These are phyloP conservation scores for Myxozyma nipponensis DNA, from an alignment of 805 yeast genomes.

Conservation along the genomic window DNA sequence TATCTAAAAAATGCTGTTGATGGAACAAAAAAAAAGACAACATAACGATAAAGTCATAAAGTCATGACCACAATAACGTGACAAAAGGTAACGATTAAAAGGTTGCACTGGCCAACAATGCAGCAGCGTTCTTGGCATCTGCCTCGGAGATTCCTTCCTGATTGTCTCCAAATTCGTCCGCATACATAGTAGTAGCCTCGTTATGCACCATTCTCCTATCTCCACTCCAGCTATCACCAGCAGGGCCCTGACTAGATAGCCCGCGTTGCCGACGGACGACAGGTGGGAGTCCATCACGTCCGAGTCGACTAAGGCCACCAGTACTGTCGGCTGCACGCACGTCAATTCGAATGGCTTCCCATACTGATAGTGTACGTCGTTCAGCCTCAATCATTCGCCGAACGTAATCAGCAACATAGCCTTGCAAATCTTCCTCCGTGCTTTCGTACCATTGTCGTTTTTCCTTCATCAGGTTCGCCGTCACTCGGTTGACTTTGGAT, in stretches of 20 bases:
- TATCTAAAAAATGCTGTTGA: neutral
- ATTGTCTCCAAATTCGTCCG: conserved; percentile 24
- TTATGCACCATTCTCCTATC: conserved; percentile 45
- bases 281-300: conserved; percentile 43
- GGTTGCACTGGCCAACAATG: conserved; percentile 69
- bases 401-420: conserved; percentile 55
- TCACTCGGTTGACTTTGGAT: conserved; percentile 73
- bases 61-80: neutral
- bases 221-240: conserved; percentile 61
- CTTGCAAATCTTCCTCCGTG: conserved; percentile 54
- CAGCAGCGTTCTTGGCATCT: conserved; percentile 83
- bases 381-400: conserved; percentile 79
- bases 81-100: conserved; percentile 40
- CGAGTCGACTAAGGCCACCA: conserved; percentile 81
- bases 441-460: conserved; percentile 55
- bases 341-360: conserved; percentile 69
- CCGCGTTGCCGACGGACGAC: conserved; percentile 30
- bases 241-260: conserved; percentile 46
- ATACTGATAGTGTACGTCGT: conserved; percentile 66
- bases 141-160: conserved; percentile 41
- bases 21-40: neutral
- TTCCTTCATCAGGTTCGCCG: conserved; percentile 80
- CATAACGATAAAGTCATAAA: too few relatives aligned
- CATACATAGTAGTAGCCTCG: conserved; percentile 27
- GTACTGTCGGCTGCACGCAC: conserved; percentile 68